phyloP scores from a whole-genome alignment of 441 rosid genomes.

The Adansonia madagascariensis region DNA sequence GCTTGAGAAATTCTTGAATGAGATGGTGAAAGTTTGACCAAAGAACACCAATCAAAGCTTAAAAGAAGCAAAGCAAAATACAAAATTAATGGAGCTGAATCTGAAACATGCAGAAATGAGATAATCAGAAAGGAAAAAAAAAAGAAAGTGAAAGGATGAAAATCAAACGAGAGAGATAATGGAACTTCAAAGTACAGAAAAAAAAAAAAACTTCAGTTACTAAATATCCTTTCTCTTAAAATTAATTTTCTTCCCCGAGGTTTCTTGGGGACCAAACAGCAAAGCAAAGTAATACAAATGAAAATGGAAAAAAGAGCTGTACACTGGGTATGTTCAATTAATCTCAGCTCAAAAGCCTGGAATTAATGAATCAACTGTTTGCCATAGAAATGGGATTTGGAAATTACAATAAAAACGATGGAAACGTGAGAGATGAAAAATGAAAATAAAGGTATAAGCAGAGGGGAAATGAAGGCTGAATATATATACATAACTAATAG shows the following conservation, averaged over 20 bases:
- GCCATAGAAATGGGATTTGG: neutral
- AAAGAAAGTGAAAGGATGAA: neutral
- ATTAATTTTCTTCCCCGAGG: neutral
- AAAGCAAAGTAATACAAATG: neutral
- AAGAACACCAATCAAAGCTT: neutral
- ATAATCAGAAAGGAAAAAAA: neutral
- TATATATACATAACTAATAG: neutral
- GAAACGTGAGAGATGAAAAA: neutral
- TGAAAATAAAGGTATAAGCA: neutral
- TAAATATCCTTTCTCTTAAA: neutral
- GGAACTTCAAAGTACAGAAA: neutral
- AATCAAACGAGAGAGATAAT: neutral
- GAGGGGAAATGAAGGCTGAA: neutral
- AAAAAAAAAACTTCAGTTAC: neutral
- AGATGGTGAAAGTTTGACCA: neutral
- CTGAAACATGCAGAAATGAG: neutral
- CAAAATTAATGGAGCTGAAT: neutral
- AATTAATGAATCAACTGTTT: neutral
- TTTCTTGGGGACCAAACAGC: conserved; percentile 1
- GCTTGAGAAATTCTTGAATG: neutral
- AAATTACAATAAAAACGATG: neutral
- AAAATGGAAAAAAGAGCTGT: neutral
- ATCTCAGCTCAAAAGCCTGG: neutral
- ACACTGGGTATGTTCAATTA: neutral
- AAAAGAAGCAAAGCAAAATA: neutral